phyloP scores from a whole-genome alignment of 2,329 filamentous ascomycete species.

The Cladorrhinum sp. region DNA sequence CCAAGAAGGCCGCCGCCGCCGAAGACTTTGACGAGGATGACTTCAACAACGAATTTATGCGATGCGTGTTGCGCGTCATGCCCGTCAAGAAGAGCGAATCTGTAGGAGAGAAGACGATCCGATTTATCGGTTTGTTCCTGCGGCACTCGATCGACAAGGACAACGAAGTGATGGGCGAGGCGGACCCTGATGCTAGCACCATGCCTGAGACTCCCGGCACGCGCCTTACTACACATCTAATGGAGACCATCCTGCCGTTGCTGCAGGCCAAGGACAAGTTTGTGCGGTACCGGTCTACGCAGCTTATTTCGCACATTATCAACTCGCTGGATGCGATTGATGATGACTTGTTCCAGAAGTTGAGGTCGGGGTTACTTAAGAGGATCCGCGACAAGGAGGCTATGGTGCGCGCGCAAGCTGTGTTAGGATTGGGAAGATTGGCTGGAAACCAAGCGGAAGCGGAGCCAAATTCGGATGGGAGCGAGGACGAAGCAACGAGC shows the following conservation, averaged over 20 bases:
- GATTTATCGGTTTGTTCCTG: conserved; percentile 85
- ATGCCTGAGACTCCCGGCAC: conserved; percentile 81
- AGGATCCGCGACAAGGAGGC: conserved; percentile 91
- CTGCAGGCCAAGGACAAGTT: conserved; percentile 87
- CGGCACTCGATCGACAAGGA: conserved; percentile 69
- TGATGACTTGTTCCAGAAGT: conserved; percentile 80
- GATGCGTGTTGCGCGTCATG: conserved; percentile 79
- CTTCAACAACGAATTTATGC: conserved; percentile 81
- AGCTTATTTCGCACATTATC: conserved; percentile 86
- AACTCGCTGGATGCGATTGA: conserved; percentile 91
- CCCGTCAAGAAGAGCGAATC: conserved; percentile 88
- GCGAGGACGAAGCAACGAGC: conserved; percentile 60
- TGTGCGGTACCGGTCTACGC: conserved; percentile 83
- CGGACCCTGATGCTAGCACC: conserved; percentile 65
- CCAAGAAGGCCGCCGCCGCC: conserved; percentile 52
- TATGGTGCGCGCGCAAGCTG: conserved; percentile 86
- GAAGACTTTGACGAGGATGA: conserved; percentile 77
- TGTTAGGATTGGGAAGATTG: conserved; percentile 81
- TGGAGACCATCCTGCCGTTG: conserved; percentile 72
- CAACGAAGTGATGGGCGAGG: conserved; percentile 62
- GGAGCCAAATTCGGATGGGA: conserved; percentile 66
- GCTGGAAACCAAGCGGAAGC: conserved; percentile 75
- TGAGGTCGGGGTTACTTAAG: conserved; percentile 76
- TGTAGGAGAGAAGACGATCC: conserved; percentile 79
- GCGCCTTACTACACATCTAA: conserved; percentile 70